These are phyloP conservation scores for Parmales sp. DNA, from an alignment of 108 stramenopile genomes.

Conservation along the genomic window DNA sequence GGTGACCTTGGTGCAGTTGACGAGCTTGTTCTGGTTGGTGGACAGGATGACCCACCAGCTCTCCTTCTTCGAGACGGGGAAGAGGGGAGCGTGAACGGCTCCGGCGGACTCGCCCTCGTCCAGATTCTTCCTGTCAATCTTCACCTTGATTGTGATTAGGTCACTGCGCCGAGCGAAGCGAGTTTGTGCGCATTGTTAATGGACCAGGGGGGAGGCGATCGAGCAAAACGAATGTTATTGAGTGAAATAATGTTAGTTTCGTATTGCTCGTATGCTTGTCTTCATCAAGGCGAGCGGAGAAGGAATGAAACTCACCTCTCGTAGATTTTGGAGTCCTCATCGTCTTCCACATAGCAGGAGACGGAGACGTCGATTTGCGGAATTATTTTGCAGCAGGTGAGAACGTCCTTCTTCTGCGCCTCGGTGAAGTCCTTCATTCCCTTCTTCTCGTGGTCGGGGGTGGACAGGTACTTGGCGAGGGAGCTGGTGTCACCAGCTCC, in stretches of 20 bases:
- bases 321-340: constrained; percentile 85
- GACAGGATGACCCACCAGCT: constrained; percentile 92
- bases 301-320: no score
- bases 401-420: constrained; percentile 72
- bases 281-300: no score
- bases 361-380: constrained; percentile 65
- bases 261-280: no score
- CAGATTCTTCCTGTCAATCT: constrained; percentile 77
- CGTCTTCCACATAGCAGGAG: constrained; percentile 89
- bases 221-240: no score
- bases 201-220: no score
- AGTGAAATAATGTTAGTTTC: no score
- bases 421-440: constrained; percentile 66
- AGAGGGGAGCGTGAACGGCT: constrained; percentile 80
- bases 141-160: constrained; percentile 81
- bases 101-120: constrained; percentile 71
- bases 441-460: constrained; percentile 67
- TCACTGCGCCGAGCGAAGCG: no score
- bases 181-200: no score
- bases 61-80: constrained; percentile 78
- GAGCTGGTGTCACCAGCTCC: constrained; percentile 34
- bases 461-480: constrained; percentile 50
- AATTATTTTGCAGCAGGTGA: constrained; percentile 58
- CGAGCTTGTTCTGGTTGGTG: constrained; percentile 81
- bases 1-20: constrained; percentile 72